phyloP scores from a whole-genome alignment of 345 rosid genomes.

The Acer saccharum region DNA sequence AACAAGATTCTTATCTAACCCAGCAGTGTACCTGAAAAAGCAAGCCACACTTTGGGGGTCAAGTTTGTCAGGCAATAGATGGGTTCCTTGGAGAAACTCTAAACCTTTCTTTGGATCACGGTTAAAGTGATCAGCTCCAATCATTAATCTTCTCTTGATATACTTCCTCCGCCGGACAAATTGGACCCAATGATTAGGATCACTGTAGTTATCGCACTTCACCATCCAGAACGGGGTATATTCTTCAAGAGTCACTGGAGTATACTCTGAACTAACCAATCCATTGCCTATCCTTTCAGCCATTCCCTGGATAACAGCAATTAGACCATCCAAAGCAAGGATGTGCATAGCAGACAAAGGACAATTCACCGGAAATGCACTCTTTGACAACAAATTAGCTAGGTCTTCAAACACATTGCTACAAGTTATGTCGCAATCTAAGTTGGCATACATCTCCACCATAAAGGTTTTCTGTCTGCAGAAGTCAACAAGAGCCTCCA shows the following conservation, averaged over 20 bases:
- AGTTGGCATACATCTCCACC: slow-evolving; percentile 99
- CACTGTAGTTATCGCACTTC: slow-evolving; percentile 81
- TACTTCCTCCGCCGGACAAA: slow-evolving; percentile 90
- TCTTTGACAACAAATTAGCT: slow-evolving; percentile 88
- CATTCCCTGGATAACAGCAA: slow-evolving; percentile 98
- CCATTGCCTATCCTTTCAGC: slow-evolving; percentile 94
- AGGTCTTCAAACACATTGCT: slow-evolving; percentile 97
- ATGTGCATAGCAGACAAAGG: slow-evolving; percentile 97
- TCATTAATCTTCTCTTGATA: slow-evolving; percentile 95
- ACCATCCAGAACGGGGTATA: slow-evolving; percentile 98
- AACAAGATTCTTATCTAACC: slow-evolving; percentile 96
- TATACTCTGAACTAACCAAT: slow-evolving; percentile 61
- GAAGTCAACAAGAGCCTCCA: slow-evolving; percentile 99
- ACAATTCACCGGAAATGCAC: slow-evolving; percentile 97
- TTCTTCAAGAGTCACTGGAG: slow-evolving; percentile 76
- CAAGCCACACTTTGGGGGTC: slow-evolving; percentile 99
- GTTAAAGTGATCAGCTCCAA: slow-evolving; percentile 99
- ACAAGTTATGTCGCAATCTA: slow-evolving; percentile 98
- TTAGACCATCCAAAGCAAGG: slow-evolving; percentile 95
- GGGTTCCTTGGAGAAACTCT: slow-evolving; percentile 98
- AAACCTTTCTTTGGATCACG: slow-evolving; percentile 99
- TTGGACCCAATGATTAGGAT: slow-evolving; percentile 89
- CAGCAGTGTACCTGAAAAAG: slow-evolving; percentile 96
- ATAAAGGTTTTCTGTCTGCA: slow-evolving; percentile 97
- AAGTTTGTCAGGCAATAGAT: slow-evolving; percentile 97